Evolutionary conservation across 2,329 filamentous ascomycete species (phyloP), one percentile per base, ranked within the genome.

Genomic region (Didymella segeticola): DNA sequence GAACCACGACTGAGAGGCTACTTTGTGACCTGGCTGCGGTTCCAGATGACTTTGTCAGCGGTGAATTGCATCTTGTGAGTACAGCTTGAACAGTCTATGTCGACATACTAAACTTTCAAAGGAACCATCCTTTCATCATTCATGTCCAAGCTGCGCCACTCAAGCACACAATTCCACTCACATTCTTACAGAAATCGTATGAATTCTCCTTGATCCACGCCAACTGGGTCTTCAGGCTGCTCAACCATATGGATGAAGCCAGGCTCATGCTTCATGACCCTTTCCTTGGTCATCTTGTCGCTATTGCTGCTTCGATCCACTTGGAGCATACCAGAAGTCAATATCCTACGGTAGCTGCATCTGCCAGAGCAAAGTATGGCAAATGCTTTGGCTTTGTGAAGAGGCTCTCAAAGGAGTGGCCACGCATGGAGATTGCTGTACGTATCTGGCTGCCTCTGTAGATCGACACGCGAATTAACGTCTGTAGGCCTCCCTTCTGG

Each of bases 41-140:
- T 43, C 23, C 43, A 54, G 14, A 29, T 54, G 43, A 49, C 12
- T 33, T 19, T 38, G 11, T 49, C 22, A 30, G 43, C 36, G 15
- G 17, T 54, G 9, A 37, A 54, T 23, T 54, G 51, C 29, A 26
- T 19, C 45, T 43, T 54, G 51, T 54, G 17, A 27, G 50, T 47
- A 31, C 10, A 17, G 4, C 37, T 36, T 3, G 10, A 36, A 11
- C 6, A 15, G 26, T 14, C 15, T 41, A 12, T 25, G 10, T 42
- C 10, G 22, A 47, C 20, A 14, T 43, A 43, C 43, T 53, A n/a
- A 53, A 31, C 23, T 5, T n/a, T 29, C n/a, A 14, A 17, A 54
- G 51, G 39, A 54, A 54, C 33, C 51, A 54, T 20, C 51, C 51
- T 31, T 54, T 54, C 39, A 49, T 54, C 38, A 54, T 54, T 3